Conservation (phyloP, 2,329 filamentous ascomycete species). For the Hypomyces rosellus region DNA sequence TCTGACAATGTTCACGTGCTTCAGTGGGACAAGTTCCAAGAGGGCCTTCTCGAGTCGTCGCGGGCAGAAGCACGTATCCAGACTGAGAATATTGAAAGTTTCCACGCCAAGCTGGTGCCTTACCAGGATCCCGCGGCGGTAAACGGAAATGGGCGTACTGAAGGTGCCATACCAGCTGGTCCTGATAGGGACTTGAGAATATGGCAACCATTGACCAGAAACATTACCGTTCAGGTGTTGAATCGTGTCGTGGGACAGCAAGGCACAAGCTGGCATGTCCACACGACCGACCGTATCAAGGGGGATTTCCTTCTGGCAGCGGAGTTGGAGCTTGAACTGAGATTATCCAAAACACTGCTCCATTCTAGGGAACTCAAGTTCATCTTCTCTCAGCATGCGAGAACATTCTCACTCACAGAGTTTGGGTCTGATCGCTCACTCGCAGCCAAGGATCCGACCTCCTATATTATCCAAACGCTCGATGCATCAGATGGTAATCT, state of each 20-base stretch:
- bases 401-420: slow-evolving; percentile 34
- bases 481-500: slow-evolving; percentile 19
- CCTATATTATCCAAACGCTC: slow-evolving; percentile 38
- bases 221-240: slow-evolving; percentile 40
- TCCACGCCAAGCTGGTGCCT: slow-evolving; percentile 37
- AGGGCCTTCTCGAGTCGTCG: slow-evolving; percentile 45
- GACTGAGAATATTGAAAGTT: slow-evolving; percentile 32
- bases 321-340: slow-evolving; percentile 34
- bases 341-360: slow-evolving; percentile 28
- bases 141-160: slow-evolving; percentile 10
- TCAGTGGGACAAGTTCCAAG: slow-evolving; percentile 51
- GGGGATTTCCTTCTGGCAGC: slow-evolving; percentile 34
- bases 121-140: slow-evolving; percentile 34
- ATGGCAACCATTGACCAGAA: slow-evolving; percentile 47
- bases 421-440: slow-evolving; percentile 34
- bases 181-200: slow-evolving; percentile 29
- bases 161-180: slow-evolving; percentile 14
- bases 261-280: slow-evolving; percentile 42
- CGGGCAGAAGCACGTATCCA: slow-evolving; percentile 40
- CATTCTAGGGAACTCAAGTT: slow-evolving; percentile 40
- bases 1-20: slow-evolving; percentile 36
- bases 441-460: slow-evolving; percentile 42
- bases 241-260: slow-evolving; percentile 39
- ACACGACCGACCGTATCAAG: slow-evolving; percentile 46
- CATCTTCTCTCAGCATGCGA: slow-evolving; percentile 37